Evolutionary conservation across 441 rosid species (phyloP).

Genomic region (Jatropha multifida): DNA sequence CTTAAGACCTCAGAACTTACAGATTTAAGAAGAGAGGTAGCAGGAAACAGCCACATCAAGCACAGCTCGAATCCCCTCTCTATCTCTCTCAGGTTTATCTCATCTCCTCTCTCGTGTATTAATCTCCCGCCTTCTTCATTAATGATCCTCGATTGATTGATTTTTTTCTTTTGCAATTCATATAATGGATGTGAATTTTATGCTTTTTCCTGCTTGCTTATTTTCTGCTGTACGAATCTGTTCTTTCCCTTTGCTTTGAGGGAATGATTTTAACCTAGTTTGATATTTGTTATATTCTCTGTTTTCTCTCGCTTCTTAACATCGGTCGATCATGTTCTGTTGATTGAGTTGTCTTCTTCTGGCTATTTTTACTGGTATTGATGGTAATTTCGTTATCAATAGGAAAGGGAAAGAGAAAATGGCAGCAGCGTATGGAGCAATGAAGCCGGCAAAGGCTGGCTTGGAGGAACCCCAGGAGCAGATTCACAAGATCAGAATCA

Average conservation of each 20-base stretch:
- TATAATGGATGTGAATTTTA: too few species aligned
- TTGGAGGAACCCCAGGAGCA: constrained; percentile 65
- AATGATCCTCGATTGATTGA: too few species aligned
- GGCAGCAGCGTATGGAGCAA: constrained; percentile 61
- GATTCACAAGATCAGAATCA: constrained; percentile 76
- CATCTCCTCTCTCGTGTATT: too few species aligned
- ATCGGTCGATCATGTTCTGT: too few species aligned
- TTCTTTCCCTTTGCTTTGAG: background rate
- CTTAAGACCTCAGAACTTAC: too few species aligned
- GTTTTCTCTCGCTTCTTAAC: too few species aligned
- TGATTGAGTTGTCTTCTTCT: too few species aligned
- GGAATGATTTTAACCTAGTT: background rate
- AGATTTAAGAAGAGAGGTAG: background rate
- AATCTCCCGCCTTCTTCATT: too few species aligned
- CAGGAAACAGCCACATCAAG: background rate
- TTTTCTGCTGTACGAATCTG: too few species aligned
- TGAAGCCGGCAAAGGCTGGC: constrained; percentile 68
- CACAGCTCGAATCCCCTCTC: background rate
- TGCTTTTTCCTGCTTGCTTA: too few species aligned
- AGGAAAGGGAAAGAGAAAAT: constrained; percentile 29
- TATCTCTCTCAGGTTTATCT: background rate
- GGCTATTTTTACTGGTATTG: background rate
- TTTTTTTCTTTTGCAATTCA: too few species aligned
- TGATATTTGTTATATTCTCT: background rate
- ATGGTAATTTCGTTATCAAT: background rate